These are phyloP conservation scores for Mucor lusitanicus DNA, from an alignment of 371 early-diverging fungal genomes.

Conservation along the genomic window DNA sequence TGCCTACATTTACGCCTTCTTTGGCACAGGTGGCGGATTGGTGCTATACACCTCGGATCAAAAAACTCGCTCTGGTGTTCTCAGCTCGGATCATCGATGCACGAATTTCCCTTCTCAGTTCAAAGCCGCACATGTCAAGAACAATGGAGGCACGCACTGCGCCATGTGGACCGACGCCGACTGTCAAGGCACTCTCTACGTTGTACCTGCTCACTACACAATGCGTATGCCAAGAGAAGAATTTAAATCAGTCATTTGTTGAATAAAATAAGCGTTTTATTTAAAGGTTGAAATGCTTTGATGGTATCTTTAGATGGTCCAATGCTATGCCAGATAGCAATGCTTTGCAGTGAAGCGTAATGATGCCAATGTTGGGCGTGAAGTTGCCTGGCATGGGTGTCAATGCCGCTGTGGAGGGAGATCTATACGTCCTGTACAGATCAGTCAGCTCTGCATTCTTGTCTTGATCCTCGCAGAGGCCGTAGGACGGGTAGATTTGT, in stretches of 20 bases:
- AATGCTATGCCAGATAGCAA: conserved; percentile 8
- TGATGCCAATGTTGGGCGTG: conserved; percentile 10
- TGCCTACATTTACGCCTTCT: conserved; percentile 10
- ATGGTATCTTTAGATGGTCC: conserved; percentile 11
- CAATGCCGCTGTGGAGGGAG: not conserved
- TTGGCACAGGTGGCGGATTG: conserved; percentile 22
- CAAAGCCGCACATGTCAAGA: conserved; percentile 30
- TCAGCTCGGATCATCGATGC: conserved; percentile 39
- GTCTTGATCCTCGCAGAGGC: not conserved
- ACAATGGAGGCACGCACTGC: conserved; percentile 39
- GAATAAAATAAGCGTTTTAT: not conserved
- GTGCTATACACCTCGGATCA: conserved; percentile 25
- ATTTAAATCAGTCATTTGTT: conserved; percentile 29
- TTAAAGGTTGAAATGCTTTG: not conserved
- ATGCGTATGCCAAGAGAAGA: conserved; percentile 28
- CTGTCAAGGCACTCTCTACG: conserved; percentile 35
- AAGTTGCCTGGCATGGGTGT: conserved; percentile 15
- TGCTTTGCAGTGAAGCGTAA: conserved; percentile 14
- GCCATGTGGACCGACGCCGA: conserved; percentile 37
- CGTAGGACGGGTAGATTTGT: not conserved
- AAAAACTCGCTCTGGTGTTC: conserved; percentile 28
- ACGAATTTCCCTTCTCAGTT: conserved; percentile 31
- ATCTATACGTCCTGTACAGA: not conserved
- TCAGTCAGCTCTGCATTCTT: conserved; percentile 3
- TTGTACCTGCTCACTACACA: conserved; percentile 45